phyloP scores from a whole-genome alignment of 2,329 filamentous ascomycete species.

The Dryadomyces quercivorus region DNA sequence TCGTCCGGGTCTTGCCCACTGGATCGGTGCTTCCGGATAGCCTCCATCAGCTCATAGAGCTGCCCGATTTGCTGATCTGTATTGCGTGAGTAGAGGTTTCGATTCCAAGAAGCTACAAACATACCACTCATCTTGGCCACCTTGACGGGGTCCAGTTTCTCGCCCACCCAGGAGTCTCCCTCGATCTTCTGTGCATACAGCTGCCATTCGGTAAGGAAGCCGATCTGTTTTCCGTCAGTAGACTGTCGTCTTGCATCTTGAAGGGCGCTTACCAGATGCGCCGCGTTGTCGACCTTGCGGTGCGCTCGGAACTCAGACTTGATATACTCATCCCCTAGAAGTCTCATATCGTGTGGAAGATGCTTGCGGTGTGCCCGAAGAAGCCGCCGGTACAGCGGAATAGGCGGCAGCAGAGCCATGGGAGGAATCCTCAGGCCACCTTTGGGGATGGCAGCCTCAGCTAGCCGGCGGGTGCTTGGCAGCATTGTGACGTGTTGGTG shows the following conservation, averaged over 20 bases:
- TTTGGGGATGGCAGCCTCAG: not conserved
- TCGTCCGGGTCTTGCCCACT: conserved; percentile 2
- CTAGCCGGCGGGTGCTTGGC: not conserved
- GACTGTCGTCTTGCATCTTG: not conserved
- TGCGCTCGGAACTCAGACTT: conserved; percentile 88
- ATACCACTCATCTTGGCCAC: conserved; percentile 89
- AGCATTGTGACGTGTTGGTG: not conserved
- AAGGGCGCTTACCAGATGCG: conserved; percentile 59
- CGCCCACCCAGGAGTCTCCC: conserved; percentile 72
- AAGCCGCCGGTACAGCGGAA: conserved; percentile 79
- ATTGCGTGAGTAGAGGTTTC: conserved; percentile 1
- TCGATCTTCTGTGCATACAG: conserved; percentile 87
- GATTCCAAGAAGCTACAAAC: conserved; percentile 17
- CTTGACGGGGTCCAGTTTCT: conserved; percentile 71
- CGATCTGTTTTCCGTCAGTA: conserved; percentile 48
- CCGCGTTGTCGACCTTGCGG: conserved; percentile 72
- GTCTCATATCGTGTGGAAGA: conserved; percentile 59
- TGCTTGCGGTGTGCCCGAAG: conserved; percentile 76
- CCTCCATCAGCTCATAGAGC: conserved; percentile 85
- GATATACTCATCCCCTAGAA: conserved; percentile 85
- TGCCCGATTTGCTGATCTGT: conserved; percentile 87
- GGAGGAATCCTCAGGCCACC: conserved; percentile 11
- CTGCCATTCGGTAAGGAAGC: conserved; percentile 95
- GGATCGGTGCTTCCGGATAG: conserved; percentile 42
- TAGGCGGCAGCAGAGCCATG: conserved; percentile 69